Percentiles rank a stretch among this genome's conserved stretches.
phyloP scores from a whole-genome alignment of 768 basidiomycete genomes.

The Lactifluus subvellereus region DNA sequence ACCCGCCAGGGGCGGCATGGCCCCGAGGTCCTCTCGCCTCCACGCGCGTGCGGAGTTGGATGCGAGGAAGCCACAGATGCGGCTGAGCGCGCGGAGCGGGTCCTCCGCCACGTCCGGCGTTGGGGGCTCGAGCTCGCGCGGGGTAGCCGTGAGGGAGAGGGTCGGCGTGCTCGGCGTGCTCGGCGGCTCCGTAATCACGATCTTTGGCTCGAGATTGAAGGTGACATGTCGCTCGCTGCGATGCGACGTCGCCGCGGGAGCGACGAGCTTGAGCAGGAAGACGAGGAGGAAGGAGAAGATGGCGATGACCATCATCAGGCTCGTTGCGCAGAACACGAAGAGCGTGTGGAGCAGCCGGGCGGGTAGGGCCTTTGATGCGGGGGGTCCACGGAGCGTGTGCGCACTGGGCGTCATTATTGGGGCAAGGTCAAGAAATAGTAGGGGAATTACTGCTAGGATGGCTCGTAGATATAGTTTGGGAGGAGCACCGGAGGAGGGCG shows the following conservation, averaged over 20 bases:
- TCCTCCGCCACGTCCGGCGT: constrained; percentile 18
- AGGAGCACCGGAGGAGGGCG: neutral
- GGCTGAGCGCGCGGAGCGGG: constrained; percentile 4
- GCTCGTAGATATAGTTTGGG: neutral
- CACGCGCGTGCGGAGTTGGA: constrained; percentile 7
- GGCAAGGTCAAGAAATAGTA: neutral
- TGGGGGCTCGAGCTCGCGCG: constrained; percentile 12
- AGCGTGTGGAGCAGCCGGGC: constrained; percentile 2
- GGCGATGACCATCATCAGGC: constrained; percentile 3
- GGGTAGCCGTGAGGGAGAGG: constrained; percentile 16
- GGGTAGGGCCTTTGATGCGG: neutral
- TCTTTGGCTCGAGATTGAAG: constrained; percentile 4
- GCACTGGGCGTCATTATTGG: constrained; percentile 1
- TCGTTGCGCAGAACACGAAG: constrained; percentile 11
- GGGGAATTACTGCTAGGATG: neutral
- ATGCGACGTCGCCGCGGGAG: neutral
- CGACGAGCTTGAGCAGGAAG: constrained; percentile 1
- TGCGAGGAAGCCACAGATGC: constrained; percentile 12
- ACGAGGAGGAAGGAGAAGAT: constrained; percentile 3
- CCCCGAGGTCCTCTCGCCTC: neutral
- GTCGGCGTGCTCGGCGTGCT: neutral
- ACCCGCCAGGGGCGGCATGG: constrained; percentile 14
- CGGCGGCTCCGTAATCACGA: neutral
- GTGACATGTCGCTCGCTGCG: constrained; percentile 2
- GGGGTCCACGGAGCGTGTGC: neutral